Evolutionary conservation across 2,329 filamentous ascomycete genomes (phyloP), one percentile per base, ranked within the genome.

Genomic region (Fusarium luffae): DNA sequence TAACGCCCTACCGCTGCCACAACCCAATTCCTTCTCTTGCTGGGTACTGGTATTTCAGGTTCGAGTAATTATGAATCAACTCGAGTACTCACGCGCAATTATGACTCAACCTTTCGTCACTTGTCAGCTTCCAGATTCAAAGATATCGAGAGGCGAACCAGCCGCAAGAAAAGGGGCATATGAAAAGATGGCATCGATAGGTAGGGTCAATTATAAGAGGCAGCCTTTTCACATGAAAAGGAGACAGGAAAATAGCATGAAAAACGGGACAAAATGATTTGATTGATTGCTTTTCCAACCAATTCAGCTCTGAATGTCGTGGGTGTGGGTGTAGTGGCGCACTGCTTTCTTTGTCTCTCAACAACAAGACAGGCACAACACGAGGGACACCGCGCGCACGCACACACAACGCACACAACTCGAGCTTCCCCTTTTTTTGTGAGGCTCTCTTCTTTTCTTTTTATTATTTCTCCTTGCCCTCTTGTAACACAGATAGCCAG

Each of bases 331-430:
- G 50, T 74, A 74, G 43, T 23, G 40, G 42, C 48, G 27, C 44
- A 52, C 46, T 64, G 71, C 51, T 62, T 62, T 70, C 56, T 59
- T 61, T 71, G 59, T 70, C 61, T 70, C 68, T 69, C 59, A 68
- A 72, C 57, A 71, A 71, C 52, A 47, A 55, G 58, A 69, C 48
- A 73, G 62, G 61, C 70, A 37, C 34, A 60, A 70, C 69, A 65
- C 51, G 32, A 54, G 63, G 54, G 49, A 65, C 48, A 47, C 44
- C 10, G 52, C 41, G 59, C 46, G 25, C 59, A 41, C 62, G 61
- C 67, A 68, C 63, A 68, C 63, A 64, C 58, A 74, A 63, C 69
- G 59, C 69, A 70, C 58, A 72, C 60, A 64, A 65, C 69, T 72
- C 43, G 42, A 58, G 18, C 60, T 67, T 64, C 50, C 55, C 59